Base-by-base conservation (phyloP, 2,329 filamentous ascomycete species). In the Paraphoma sp. region DNA sequence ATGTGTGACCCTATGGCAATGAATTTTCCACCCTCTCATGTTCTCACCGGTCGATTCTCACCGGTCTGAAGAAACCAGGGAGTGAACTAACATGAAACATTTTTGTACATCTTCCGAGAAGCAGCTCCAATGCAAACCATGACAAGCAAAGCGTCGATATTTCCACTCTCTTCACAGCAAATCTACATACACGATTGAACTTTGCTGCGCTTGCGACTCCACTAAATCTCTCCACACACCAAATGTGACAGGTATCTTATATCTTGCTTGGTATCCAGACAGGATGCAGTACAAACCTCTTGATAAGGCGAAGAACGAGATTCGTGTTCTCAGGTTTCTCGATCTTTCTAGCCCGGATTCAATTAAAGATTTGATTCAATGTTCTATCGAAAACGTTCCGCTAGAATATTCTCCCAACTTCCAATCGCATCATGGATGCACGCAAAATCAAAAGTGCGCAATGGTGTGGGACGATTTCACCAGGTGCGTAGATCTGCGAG, bases 401-500 rank as follows among this genome's bases (percentile, higher is more conserved):
- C 46, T 48, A 9, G 31, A 40, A 48, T 18, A 18, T 17, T 23
- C 31, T 40, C 16, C 16, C 31, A n/a, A 40, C 46, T 48, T n/a
- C 38, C 30, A 48, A 29, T 38, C 46, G 30, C 31, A 48, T 10
- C 30, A 48, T 12, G 46, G 30, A 40, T 48, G 23, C 44, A 3
- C 31, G 23, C 5, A 38, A 4, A 48, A 14, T 40, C 46, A 40
- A 48, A 48, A 40, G 12, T 40, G 30, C 46, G 30, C 46, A 5
- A 48, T 18, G 38, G 46, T 48, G 23, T 48, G 46, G 46, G 46
- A 48, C 38, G 31, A 3, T 29, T 48, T 48, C 31, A 48, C 46
- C 16, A 48, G 38, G 46, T 48, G n/a, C n/a, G 46, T 48, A 9
- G 31, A 48, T 48, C 46, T 48, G 46, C 46, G 46, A 48, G 46